Evolutionary conservation across 169 alveolate genomes (phyloP).

Genomic region (Plasmodium relictum): DNA sequence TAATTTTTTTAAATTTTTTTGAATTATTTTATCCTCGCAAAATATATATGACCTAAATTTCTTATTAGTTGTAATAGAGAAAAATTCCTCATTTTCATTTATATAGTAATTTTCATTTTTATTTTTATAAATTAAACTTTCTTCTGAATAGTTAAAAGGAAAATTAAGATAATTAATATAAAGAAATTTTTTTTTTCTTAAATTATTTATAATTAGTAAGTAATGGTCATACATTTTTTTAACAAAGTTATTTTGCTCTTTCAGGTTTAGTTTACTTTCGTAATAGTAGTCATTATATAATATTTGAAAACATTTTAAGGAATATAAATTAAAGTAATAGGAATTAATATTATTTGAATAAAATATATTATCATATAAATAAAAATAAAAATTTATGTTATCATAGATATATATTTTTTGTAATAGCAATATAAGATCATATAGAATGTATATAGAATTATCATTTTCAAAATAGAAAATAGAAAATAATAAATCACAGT

Average conservation of each 20-base stretch:
- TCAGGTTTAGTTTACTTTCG: constrained; percentile 7
- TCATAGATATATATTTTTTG: constrained; percentile 62
- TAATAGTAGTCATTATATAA: constrained; percentile 19
- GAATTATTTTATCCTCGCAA: constrained; percentile 5
- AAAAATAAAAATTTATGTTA: constrained; percentile 56
- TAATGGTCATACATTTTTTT: constrained; percentile 22
- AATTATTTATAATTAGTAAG: constrained; percentile 11
- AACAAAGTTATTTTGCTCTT: constrained; percentile 13
- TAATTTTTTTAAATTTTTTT: constrained; percentile 31
- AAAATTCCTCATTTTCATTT: constrained; percentile 43
- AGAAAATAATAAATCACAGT: constrained; percentile 23
- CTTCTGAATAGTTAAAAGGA: constrained; percentile 44
- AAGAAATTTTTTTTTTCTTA: constrained; percentile 17
- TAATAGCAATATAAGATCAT: constrained; percentile 48
- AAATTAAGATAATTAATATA: constrained; percentile 26
- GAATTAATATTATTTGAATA: constrained; percentile 45
- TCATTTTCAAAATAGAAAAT: constrained; percentile 19
- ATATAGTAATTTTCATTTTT: constrained; percentile 46
- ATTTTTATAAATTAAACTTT: constrained; percentile 27
- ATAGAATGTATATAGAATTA: constrained; percentile 26
- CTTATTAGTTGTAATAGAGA: constrained; percentile 32
- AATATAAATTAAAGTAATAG: constrained; percentile 43
- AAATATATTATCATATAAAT: constrained; percentile 26
- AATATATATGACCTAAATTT: constrained; percentile 38
- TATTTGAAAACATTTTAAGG: constrained; percentile 51